Base-by-base conservation (phyloP, 2,329 filamentous ascomycete genomes). In the Penicillium expansum region DNA sequence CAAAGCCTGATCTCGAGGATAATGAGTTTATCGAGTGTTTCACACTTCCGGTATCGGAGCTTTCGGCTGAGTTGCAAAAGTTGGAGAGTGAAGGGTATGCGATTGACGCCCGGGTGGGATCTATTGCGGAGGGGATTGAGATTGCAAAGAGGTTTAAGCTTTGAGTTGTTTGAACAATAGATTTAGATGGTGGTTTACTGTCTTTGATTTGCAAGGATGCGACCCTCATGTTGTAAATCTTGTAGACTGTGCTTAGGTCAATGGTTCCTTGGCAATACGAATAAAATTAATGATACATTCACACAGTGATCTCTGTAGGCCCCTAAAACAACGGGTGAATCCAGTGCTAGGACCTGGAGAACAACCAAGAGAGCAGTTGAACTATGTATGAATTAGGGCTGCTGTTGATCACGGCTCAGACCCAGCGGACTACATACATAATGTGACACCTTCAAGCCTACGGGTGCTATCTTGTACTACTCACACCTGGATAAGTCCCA, bases 11-110 rank as follows among this genome's bases (percentile, higher is more conserved):
- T 68, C 79, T 92, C 9, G 89, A 92, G 69, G 89, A 91, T 32
- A 87, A 86, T 62, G 89, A 92, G 74, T 92, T 91, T 69, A 92
- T 92, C 67, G 88, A 92, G 70, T 86, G 87, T 33, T 92, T 92
- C 67, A 84, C 82, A 7, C 80, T 90, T 8, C 86, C 85, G 6
- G 70, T 92, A 33, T 76, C 74, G 20, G 76, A 80, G n/a, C 72
- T 93, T 39, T 90, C 86, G 77, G 79, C 79, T 0, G 85, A 88
- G 69, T 86, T 87, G 69, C 83, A 84, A 69, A 81, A 71, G 61
- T 77, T 91, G 1, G 89, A 91, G 68, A 76, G 76, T 2, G 78
- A 90, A 61, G 90, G 90, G 0, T 92, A 83, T 71, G 89, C 87
- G 1, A 89, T 93, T 62, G 90, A 93, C 72, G 89, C 89, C 4